Evolutionary conservation across 73 alveolate species (phyloP), one percentile per base, ranked within the genome.

Genomic region (Symbiodinium pilosum): DNA sequence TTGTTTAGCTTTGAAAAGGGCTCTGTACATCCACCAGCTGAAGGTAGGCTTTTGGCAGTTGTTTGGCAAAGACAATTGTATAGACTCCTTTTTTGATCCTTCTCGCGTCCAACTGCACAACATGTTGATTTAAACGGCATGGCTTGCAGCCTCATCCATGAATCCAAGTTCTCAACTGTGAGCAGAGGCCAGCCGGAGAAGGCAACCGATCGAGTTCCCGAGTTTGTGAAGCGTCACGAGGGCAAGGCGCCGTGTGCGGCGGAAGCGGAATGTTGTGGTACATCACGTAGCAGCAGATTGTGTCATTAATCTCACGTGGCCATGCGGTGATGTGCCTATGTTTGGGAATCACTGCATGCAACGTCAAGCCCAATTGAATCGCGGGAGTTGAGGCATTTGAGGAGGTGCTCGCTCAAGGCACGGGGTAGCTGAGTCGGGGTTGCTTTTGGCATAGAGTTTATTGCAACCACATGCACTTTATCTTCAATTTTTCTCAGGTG

Each of bases 211-310:
- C 47, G 75, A 30, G 73, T 88, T 56, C 88, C 97, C 7, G 97
- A 91, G 39, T 85, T 86, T 24, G 97, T 69, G 56, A 91, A 91
- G 84, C 97, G 97, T 32, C 77, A 91, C 32, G 88, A 91, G 88
- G 38, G 97, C 87, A 91, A 91, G 97, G 97, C 87, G 77, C 32
- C 21, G 59, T 47, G 59, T 47, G 14, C 59, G 14, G 59, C 6
- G 59, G 59, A n/a, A n/a, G n/a, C n/a, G n/a, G n/a, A n/a, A n/a
- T n/a, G n/a, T n/a, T n/a, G n/a, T n/a, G n/a, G n/a, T n/a, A n/a
- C n/a, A n/a, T n/a, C n/a, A n/a, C n/a, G n/a, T n/a, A n/a, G n/a
- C n/a, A n/a, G n/a, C n/a, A n/a, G n/a, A n/a, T n/a, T n/a, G n/a
- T n/a, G n/a, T n/a, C n/a, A n/a, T n/a, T n/a, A n/a, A n/a, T n/a